Evolutionary conservation across 768 basidiomycete species (phyloP), one percentile per base, ranked within the genome.

Genomic region (Glaciozyma martinii): DNA sequence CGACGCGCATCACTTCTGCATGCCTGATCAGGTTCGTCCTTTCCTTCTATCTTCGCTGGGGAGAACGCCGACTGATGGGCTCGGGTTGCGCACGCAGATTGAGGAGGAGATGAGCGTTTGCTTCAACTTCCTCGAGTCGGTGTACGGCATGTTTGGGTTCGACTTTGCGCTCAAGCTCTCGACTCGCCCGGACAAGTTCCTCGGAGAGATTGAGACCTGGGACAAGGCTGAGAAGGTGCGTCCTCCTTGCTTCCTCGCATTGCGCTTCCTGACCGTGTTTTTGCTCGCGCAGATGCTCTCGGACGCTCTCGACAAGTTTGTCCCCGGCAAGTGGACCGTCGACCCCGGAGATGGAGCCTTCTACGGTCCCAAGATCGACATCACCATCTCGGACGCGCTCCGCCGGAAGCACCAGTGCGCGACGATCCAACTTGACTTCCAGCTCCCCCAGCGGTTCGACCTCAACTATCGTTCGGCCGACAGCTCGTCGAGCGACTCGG

Each of bases 291-390:
- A 92, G 88, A 89, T 90, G 87, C 82, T 93, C 60, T 85, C 81
- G 59, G 79, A 81, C 70, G 87, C 90, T 2, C 84, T 99, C 59
- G 89, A 98, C 43, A 86, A 85, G 72, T 82, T 84, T 63, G 87
- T 92, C 71, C 84, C 90, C 0, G 91, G 89, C 55, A 82, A 88
- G 71, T 99, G 95, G 95, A 83, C 85, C 60, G 77, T 93, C 63
- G 95, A 95, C 77, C 89, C 89, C 13, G 94, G 92, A 53, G 95
- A 99, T 73, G 95, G 95, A 57, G 95, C 95, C 15, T 99, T 99
- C 83, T 99, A 99, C 78, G 95, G 95, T 0, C 95, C 95, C 68
- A 98, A 98, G 81, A 94, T 97, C 74, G 95, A 98, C 78, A 94
- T 99, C 79, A 90, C 88, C 65, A 88, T 98, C 75, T 84, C 85